Conservation (phyloP, 495 filamentous ascomycete species). For the Penicillium coffeae region DNA sequence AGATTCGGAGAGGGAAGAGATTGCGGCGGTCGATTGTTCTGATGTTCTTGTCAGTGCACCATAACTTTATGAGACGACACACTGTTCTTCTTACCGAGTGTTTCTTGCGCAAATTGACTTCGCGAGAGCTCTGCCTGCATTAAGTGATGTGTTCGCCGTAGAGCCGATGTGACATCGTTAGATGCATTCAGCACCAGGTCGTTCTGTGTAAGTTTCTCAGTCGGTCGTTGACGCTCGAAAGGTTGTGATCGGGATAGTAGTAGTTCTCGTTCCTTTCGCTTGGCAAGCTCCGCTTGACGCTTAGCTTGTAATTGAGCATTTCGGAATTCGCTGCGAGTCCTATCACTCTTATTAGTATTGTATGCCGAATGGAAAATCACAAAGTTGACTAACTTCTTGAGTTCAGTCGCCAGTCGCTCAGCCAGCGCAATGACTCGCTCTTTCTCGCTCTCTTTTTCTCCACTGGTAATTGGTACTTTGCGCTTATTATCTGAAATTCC, state of each 20-base stretch:
- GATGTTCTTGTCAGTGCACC: slow-evolving; percentile 8
- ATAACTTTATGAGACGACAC: background rate
- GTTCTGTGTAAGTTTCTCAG: slow-evolving; percentile 57
- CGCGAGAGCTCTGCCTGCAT: slow-evolving; percentile 78
- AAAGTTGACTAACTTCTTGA: slow-evolving; percentile 56
- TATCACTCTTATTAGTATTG: slow-evolving; percentile 26
- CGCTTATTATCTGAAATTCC: slow-evolving; percentile 34
- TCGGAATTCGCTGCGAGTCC: slow-evolving; percentile 72
- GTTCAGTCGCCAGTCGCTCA: slow-evolving; percentile 59
- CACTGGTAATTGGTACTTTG: slow-evolving; percentile 29
- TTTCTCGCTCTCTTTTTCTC: slow-evolving; percentile 52
- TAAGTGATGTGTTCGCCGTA: slow-evolving; percentile 79
- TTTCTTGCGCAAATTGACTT: slow-evolving; percentile 83
- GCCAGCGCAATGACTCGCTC: slow-evolving; percentile 60
- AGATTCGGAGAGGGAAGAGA: slow-evolving; percentile 70
- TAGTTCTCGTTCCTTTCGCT: slow-evolving; percentile 70
- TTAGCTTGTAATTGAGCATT: slow-evolving; percentile 81
- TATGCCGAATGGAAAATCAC: background rate
- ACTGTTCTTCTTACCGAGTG: slow-evolving; percentile 48
- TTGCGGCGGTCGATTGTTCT: slow-evolving; percentile 72
- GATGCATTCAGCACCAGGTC: slow-evolving; percentile 69
- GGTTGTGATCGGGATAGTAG: slow-evolving; percentile 56
- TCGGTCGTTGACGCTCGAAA: slow-evolving; percentile 33
- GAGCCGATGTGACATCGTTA: slow-evolving; percentile 75
- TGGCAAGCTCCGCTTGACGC: slow-evolving; percentile 66